Percentiles rank a stretch among this genome's conserved stretches.
phyloP scores from a whole-genome alignment of 768 basidiomycete species.

The Russula sp. region DNA sequence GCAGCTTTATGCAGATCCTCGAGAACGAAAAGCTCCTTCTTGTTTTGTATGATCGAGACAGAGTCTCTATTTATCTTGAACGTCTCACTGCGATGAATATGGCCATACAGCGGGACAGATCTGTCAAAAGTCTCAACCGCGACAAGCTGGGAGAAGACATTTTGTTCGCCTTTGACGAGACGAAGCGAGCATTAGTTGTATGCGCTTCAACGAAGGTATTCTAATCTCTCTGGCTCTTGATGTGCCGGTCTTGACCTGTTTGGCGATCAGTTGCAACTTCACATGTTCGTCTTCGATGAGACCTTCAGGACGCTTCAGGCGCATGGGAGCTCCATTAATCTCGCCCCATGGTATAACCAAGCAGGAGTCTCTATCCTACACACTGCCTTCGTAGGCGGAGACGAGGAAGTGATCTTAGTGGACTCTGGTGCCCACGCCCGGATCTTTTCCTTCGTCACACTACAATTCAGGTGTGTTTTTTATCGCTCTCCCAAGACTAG shows the following conservation, averaged over 20 bases:
- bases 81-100: neutral
- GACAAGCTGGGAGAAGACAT: conserved; percentile 43
- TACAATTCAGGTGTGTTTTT: conserved; percentile 44
- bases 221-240: neutral
- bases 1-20: conserved; percentile 15
- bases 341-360: conserved; percentile 40
- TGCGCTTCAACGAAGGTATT: conserved; percentile 41
- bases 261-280: conserved; percentile 30
- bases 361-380: conserved; percentile 28
- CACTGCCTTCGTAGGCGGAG: conserved; percentile 41
- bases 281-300: conserved; percentile 47
- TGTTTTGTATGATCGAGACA: neutral
- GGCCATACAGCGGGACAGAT: neutral
- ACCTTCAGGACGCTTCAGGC: conserved; percentile 36
- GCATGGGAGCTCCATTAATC: conserved; percentile 36
- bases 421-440: conserved; percentile 40
- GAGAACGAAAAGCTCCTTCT: conserved; percentile 16
- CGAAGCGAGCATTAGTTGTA: conserved; percentile 42
- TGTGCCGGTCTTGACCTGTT: too few relatives aligned
- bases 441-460: conserved; percentile 48
- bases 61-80: conserved; percentile 10
- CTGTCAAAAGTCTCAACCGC: conserved; percentile 31
- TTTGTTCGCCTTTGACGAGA: conserved; percentile 47
- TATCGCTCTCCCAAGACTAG: neutral
- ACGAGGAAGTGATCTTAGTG: conserved; percentile 48